Base-by-base conservation (phyloP, 495 filamentous ascomycete genomes). In the Parathielavia hyrcaniae region DNA sequence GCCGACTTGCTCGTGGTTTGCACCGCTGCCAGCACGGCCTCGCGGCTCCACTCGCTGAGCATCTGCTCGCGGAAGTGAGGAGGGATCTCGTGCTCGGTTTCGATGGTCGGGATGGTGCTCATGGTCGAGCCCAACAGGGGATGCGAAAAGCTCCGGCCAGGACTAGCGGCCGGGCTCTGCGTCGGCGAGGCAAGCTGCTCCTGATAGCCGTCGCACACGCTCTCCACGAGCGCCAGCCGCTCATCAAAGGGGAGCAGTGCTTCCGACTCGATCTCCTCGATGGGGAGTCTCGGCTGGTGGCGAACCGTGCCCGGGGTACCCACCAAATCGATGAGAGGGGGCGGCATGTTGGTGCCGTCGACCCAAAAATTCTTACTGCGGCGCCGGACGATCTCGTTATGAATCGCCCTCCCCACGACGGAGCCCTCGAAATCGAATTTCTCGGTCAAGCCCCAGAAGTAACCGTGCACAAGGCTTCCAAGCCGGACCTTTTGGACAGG, bases 391-490 rank as follows among this genome's bases (percentile, higher is more conserved):
- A 96, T 86, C 68, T 96, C 91, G 46, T 77, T 83, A 54, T 85
- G 79, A 32, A 97, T 83, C 12, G 81, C 83, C 44, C 78, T 75
- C 11, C 89, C 90, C 35, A 86, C 74, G 14, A 72, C 70, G 0
- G 84, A 82, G 11, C 77, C 76, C 41, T 90, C 85, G 60, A 92
- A 85, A 12, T 89, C 83, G 60, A 95, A 93, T 55, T 81, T 83
- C 60, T 91, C 85, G 19, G 79, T 84, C 57, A 96, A 62, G 17
- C 82, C 77, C 83, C 88, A 90, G 46, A 96, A 80, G 71, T 96
- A 96, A 7, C 91, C 90, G 66, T 92, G 87, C 22, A 91, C 86
- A 50, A 97, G 74, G 65, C 86, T 90, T 38, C 88, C 91, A 20
- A 93, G 75, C 26, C 88, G 83, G 23, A 93, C 77, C 62, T 90